A percentile compares a stretch with the other conserved stretches of the same genome.
These are phyloP conservation scores for Triticum dicoccoides DNA, from an alignment of 176 grass and related monocot genomes.

Conservation along the genomic window DNA sequence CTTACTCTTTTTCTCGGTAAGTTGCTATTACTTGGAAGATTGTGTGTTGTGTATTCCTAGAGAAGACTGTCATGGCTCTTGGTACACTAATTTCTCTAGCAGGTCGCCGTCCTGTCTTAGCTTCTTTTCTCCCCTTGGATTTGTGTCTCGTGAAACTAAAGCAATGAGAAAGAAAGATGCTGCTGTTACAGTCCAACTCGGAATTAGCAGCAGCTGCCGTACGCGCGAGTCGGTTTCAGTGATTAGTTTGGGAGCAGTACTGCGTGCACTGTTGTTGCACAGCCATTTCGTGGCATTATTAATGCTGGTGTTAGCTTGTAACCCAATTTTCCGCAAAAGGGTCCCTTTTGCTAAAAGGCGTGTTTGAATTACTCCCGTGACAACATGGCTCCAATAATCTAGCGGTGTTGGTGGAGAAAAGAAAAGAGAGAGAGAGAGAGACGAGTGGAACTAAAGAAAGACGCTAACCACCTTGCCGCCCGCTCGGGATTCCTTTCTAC, in stretches of 20 bases:
- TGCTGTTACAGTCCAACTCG: background rate
- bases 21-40: background rate
- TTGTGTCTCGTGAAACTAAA: slow-evolving; percentile 36
- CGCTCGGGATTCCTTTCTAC: background rate
- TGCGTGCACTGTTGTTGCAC: background rate
- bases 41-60: background rate
- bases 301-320: slow-evolving; percentile 20
- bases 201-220: slow-evolving; percentile 2
- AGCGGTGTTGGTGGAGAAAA: slow-evolving; percentile 1
- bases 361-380: background rate
- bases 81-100: slow-evolving; percentile 12
- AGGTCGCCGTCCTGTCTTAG: slow-evolving; percentile 23
- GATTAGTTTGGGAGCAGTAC: background rate
- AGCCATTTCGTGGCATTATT: slow-evolving; percentile 5
- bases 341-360: slow-evolving; percentile 6
- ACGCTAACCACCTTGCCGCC: slow-evolving; percentile 13
- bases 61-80: slow-evolving; percentile 19
- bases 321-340: background rate
- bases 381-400: background rate
- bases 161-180: slow-evolving; percentile 12
- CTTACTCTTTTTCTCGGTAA: slow-evolving; percentile 7
- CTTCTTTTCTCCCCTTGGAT: slow-evolving; percentile 26
- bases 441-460: slow-evolving; percentile 33
- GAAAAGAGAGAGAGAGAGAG: background rate
- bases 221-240: slow-evolving; percentile 22